phyloP scores from a whole-genome alignment of 208 protist genomes.

The Leishmania guyanensis region DNA sequence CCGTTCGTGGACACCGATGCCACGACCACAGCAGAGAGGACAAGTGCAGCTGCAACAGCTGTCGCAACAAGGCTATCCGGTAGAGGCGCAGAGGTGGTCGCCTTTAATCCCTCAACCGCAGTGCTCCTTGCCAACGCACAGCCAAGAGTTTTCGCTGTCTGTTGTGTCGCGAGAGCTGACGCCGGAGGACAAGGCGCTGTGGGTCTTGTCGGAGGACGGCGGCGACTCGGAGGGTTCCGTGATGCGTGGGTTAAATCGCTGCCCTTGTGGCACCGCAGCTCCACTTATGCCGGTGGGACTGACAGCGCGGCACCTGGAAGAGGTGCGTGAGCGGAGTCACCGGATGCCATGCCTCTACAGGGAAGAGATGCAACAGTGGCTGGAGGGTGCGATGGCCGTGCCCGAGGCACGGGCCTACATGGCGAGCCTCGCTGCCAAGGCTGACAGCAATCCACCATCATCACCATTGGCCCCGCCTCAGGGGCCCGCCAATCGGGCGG shows the following conservation, averaged over 20 bases:
- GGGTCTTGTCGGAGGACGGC: neutral
- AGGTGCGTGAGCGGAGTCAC: neutral
- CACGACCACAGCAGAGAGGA: too few relatives aligned
- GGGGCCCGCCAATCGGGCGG: neutral
- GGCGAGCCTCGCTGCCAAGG: neutral
- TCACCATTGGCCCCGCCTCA: neutral
- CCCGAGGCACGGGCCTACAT: neutral
- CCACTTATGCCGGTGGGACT: neutral
- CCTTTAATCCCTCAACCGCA: neutral
- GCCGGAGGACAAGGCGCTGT: neutral
- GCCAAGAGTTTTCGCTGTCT: neutral
- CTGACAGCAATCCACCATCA: neutral
- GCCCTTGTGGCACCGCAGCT: neutral
- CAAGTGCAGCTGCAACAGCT: neutral
- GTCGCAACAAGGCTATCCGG: neutral
- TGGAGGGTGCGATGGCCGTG: neutral
- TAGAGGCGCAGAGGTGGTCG: too few relatives aligned
- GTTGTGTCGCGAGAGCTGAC: neutral
- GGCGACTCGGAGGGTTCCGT: neutral
- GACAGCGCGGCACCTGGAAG: neutral
- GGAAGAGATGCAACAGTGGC: neutral
- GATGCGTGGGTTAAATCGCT: neutral
- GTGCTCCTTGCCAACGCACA: neutral
- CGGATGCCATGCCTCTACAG: neutral
- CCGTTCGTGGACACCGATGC: neutral